A percentile compares a stretch with the other conserved stretches of the same genome.
phyloP scores from a whole-genome alignment of 257 asterid species.

The Gentiana dahurica region DNA sequence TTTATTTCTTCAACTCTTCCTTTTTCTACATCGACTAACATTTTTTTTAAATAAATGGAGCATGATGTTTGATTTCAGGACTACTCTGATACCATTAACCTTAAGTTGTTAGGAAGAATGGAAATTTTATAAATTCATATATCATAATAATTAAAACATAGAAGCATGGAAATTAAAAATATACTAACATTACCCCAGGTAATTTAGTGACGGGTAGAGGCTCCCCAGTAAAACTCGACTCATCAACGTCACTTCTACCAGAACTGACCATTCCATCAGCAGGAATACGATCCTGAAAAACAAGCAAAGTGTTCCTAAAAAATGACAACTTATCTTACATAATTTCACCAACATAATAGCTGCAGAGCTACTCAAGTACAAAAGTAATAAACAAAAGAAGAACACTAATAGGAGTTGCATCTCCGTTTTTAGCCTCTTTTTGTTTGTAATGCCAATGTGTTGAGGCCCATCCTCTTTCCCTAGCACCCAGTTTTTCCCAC shows the following conservation, averaged over 20 bases:
- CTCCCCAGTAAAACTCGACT: conserved; percentile 98
- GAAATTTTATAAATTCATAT: no score
- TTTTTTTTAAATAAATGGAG: no score
- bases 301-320: conserved; percentile 9
- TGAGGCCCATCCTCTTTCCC: no score
- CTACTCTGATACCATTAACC: background rate
- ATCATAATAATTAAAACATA: background rate
- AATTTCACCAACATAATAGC: background rate
- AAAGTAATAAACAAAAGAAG: background rate
- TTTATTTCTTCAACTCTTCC: no score
- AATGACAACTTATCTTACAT: background rate
- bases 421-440: no score
- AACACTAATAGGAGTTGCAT: background rate
- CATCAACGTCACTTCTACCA: conserved; percentile 97
- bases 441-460: no score
- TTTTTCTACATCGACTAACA: no score
- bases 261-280: conserved; percentile 90
- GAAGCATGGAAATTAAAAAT: background rate
- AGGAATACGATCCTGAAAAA: conserved; percentile 85
- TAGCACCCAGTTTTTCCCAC: no score
- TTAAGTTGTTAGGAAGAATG: background rate
- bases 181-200: conserved; percentile 77
- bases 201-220: conserved; percentile 90
- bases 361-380: background rate
- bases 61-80: no score